Conservation (phyloP, 805 yeast genomes). For the Barnettozyma populi region DNA sequence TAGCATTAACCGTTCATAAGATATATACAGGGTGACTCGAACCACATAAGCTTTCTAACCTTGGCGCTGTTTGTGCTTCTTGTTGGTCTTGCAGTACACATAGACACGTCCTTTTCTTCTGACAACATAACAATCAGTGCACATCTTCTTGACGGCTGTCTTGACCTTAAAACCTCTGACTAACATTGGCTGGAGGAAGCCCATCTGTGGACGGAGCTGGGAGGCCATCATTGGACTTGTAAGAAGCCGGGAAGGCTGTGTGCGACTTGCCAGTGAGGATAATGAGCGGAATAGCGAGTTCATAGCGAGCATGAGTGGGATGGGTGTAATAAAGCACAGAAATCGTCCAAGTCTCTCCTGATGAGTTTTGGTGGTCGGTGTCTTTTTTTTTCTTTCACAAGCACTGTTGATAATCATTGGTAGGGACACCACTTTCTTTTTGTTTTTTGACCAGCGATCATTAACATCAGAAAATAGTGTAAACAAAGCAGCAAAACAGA, state of each 20-base stretch:
- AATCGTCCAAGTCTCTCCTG: neutral
- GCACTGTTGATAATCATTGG: neutral
- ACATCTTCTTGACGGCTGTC: slow-evolving; percentile 89
- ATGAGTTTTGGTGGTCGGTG: neutral
- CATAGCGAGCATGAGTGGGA: neutral
- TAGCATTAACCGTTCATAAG: neutral
- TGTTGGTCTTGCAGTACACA: slow-evolving; percentile 88
- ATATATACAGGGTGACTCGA: neutral
- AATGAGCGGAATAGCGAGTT: slow-evolving; percentile 17
- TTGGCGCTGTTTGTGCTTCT: slow-evolving; percentile 93
- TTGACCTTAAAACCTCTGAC: slow-evolving; percentile 83
- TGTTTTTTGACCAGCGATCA: neutral
- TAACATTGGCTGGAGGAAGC: slow-evolving; percentile 25
- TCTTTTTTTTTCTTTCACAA: neutral
- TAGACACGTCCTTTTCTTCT: slow-evolving; percentile 93
- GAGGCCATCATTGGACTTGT: slow-evolving; percentile 11
- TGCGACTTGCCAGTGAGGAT: slow-evolving; percentile 13
- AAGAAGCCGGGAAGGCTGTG: slow-evolving; percentile 18
- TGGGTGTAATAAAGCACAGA: neutral
- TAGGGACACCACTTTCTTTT: neutral
- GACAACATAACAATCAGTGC: slow-evolving; percentile 83
- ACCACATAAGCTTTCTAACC: slow-evolving; percentile 34
- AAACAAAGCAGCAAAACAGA: neutral
- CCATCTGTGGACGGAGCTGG: slow-evolving; percentile 4
- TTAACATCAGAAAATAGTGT: neutral